Evolutionary conservation across 202 grass and related monocot genomes (phyloP), one percentile per base, ranked within the genome.

Genomic region (Musa balbisiana): DNA sequence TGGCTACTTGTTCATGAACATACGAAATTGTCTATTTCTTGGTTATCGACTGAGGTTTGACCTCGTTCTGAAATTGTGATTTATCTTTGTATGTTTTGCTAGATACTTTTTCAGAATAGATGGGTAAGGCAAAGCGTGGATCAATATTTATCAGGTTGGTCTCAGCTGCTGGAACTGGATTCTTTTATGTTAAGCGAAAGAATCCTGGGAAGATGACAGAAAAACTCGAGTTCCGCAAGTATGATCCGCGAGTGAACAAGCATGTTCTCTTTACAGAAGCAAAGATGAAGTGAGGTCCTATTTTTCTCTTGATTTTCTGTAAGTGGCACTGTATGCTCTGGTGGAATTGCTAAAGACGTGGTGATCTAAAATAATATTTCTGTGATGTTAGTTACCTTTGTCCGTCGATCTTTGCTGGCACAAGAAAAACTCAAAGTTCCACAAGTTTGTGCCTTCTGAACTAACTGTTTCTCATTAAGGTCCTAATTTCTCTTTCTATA

Each of bases 211-310:
- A 66, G 59, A 84, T 87, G 26, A 78, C 81, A 43, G 33, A 43
- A 43, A 43, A 43, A 43, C 33, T 43, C 0, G 33, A 43, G 33
- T 43, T 43, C 33, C 33, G 33, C 33, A 43, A 43, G 33, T 43
- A 43, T 43, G 33, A 43, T 74, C 81, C 81, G 6, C 81, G 85
- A 50, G 85, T 84, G n/a, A 87, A 87, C 63, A 67, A 74, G 22
- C 85, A 87, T 70, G 85, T 84, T 71, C 85, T 87, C 53, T 87
- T 84, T 53, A 84, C 81, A 0, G 78, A 87, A 65, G 85, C 85
- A 76, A 87, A 87, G 73, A 87, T 87, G 81, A 87, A 81, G 60
- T 87, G 71, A 81, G 12, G 20, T 56, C 53, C 67, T 70, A 29
- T 16, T 43, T 60, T 60, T 17, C 9, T n/a, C 16, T 60, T 60